A percentile compares a stretch with the other conserved stretches of the same genome.
Conservation (phyloP, 331 rosid species). For the Quercus lobata region DNA sequence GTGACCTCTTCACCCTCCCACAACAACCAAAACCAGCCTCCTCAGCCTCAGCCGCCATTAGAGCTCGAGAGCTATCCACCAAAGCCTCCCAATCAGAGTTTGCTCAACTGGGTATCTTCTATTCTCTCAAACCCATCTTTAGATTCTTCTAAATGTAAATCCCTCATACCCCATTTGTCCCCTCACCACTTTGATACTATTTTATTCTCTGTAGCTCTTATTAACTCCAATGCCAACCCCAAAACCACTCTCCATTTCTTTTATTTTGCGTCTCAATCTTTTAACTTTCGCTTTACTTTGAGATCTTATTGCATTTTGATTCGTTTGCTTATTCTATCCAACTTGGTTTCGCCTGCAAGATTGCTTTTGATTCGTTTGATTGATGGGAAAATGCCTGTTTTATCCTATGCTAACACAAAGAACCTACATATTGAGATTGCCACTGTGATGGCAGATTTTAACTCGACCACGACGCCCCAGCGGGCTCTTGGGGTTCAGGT, state of each 20-base stretch:
- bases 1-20: conserved; percentile 29
- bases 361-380: conserved; percentile 52
- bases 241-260: conserved; percentile 58
- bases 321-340: conserved; percentile 49
- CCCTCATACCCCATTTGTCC: conserved; percentile 49
- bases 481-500: conserved; percentile 26
- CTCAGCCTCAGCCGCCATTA: conserved; percentile 15
- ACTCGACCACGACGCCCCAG: not conserved
- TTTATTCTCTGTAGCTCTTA: conserved; percentile 26
- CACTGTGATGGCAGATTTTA: conserved; percentile 35
- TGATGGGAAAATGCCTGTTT: conserved; percentile 40
- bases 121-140: conserved; percentile 47
- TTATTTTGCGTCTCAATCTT: conserved; percentile 40
- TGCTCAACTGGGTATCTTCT: conserved; percentile 37
- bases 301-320: conserved; percentile 63
- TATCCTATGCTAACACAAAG: conserved; percentile 5
- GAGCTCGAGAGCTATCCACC: conserved; percentile 12
- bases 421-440: conserved; percentile 42
- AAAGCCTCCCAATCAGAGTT: conserved; percentile 12
- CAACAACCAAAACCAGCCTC: conserved; percentile 26
- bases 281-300: conserved; percentile 46
- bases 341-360: conserved; percentile 45
- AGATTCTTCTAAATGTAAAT: conserved; percentile 59
- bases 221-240: conserved; percentile 44
- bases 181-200: conserved; percentile 53